Base-by-base conservation (phyloP, 2,329 filamentous ascomycete species). In the Purpureocillium lavendulum region DNA sequence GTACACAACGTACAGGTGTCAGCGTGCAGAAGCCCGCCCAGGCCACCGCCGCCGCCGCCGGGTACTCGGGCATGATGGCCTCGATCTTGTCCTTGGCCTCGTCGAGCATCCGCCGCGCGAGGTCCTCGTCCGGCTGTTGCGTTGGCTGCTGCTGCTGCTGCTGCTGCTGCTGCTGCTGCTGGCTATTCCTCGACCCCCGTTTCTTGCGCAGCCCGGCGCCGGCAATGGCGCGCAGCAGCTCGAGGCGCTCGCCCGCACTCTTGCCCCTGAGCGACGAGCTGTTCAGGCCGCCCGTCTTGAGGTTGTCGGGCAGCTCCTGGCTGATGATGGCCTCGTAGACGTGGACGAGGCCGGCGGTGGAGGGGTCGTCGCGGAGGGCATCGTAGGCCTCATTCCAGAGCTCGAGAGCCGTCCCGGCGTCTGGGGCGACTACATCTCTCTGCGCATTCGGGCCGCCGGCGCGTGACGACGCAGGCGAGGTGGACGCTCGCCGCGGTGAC, bases 301-400 rank as follows among this genome's bases (percentile, higher is more conserved):
- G 41, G 16, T 49, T 40, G 33, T 59, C 55, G 11, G 60, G 58
- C 11, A 64, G 45, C 36, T 58, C 56, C 29, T 62, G 55, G 3
- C 55, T 50, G 33, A 64, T 48, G 35, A 64, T 62, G 38, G 47
- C 51, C 42, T 64, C 60, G 44, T 63, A 63, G 3, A 59, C 54
- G 10, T 55, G 42, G 3, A 61, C 59, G 9, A 64, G 53, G 7
- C 50, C 54, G 7, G 52, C 40, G 11, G 56, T 56, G 24, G 48
- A 46, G 11, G 49, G 45, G 10, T 54, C 51, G 34, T 56, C 51
- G 24, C 58, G 52, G 12, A 64, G 49, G 2, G 45, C 36, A 35
- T 61, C 54, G 38, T 64, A 64, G 4, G 57, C 60, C 13, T 52
- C 39, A 35, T 57, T 60, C 60, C 60, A 64, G 12, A 62, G 47